phyloP scores from a whole-genome alignment of 768 basidiomycete genomes.

The Macrocybe gigantea region DNA sequence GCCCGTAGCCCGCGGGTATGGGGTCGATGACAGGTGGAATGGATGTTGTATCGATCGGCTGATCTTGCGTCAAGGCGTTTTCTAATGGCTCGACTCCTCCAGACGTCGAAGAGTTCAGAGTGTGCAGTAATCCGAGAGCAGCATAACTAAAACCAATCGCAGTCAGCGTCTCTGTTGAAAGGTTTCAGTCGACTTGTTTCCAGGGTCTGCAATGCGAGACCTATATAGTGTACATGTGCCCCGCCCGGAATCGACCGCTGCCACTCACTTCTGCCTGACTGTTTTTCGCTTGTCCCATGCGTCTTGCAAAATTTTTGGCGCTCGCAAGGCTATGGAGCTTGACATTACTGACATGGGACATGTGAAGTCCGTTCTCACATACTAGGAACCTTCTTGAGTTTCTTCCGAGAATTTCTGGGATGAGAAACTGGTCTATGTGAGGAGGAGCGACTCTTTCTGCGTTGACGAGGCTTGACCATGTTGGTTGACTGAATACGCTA shows the following conservation, averaged over 20 bases:
- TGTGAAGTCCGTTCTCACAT: constrained; percentile 15
- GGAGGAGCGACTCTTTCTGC: constrained; percentile 77
- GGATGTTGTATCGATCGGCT: constrained; percentile 9
- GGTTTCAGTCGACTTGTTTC: too few relatives aligned
- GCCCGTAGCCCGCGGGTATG: constrained; percentile 65
- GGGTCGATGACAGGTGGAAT: constrained; percentile 10
- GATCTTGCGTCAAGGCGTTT: constrained; percentile 6
- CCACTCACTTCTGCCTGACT: constrained; percentile 82
- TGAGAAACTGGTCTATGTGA: constrained; percentile 70
- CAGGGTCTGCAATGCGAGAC: background rate
- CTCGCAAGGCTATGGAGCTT: constrained; percentile 55
- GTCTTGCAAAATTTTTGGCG: constrained; percentile 74
- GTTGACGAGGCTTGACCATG: constrained; percentile 95
- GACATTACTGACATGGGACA: too few relatives aligned
- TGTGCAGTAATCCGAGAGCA: constrained; percentile 66
- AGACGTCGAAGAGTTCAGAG: constrained; percentile 59
- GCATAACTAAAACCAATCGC: constrained; percentile 48
- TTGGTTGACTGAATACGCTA: background rate
- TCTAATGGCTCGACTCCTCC: constrained; percentile 59
- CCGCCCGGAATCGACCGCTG: background rate
- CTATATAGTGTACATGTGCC: background rate
- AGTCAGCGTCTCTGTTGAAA: too few relatives aligned
- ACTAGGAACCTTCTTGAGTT: constrained; percentile 77
- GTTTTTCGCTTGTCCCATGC: constrained; percentile 88
- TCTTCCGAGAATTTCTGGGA: constrained; percentile 67